A percentile compares a stretch with the other conserved stretches of the same genome.
Conservation (phyloP, 2,329 filamentous ascomycete species). For the Scleromitrula shiraiana region DNA sequence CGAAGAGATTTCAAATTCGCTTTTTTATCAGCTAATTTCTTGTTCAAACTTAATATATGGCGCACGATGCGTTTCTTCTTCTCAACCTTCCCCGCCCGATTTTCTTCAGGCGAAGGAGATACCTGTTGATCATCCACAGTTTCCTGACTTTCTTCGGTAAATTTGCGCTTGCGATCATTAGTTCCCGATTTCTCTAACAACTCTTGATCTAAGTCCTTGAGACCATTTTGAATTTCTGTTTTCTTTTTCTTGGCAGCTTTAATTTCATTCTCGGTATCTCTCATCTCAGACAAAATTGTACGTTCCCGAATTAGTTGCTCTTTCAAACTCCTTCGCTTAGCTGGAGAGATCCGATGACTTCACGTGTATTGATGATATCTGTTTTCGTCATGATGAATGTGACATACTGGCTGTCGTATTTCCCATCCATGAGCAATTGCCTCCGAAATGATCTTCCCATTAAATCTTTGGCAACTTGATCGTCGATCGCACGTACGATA, state of each 20-base stretch:
- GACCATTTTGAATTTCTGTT: no score
- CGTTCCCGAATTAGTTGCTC: not conserved
- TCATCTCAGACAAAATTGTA: not conserved
- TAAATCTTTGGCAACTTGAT: not conserved
- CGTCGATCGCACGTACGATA: not conserved
- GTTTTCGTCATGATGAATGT: constrained; percentile 3
- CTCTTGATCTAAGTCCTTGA: no score
- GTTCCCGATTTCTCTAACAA: not conserved
- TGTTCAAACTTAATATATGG: no score
- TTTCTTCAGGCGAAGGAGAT: not conserved
- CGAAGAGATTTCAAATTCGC: not conserved
- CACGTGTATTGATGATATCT: not conserved
- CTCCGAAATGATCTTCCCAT: not conserved
- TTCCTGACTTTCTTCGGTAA: not conserved
- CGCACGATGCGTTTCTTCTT: no score
- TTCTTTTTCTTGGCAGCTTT: not conserved
- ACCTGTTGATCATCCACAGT: not conserved
- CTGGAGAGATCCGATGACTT: not conserved
- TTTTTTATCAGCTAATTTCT: no score
- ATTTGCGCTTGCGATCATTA: not conserved
- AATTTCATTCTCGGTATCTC: not conserved
- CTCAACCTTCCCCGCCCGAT: no score
- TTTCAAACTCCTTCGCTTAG: not conserved
- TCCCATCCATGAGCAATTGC: constrained; percentile 1
- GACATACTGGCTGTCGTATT: not conserved